Percentiles rank a stretch among this genome's conserved stretches.
Evolutionary conservation across 2,329 filamentous ascomycete genomes (phyloP).

Genomic region (Trichocomaceae sp.): DNA sequence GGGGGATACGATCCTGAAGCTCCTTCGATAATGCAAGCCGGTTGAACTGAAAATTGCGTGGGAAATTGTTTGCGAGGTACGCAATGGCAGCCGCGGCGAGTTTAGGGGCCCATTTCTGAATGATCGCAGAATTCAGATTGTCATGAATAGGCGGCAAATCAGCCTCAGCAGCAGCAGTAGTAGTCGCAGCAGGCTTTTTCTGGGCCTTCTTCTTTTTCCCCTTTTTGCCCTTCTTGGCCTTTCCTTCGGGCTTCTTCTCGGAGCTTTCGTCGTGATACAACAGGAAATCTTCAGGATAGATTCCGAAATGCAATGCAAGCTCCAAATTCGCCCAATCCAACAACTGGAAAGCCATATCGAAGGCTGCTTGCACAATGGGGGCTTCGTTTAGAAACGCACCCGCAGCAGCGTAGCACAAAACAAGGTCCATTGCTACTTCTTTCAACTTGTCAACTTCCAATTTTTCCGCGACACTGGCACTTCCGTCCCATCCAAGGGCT

Average conservation of each 20-base stretch:
- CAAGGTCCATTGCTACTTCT: slow-evolving; percentile 22
- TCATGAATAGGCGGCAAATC: slow-evolving; percentile 11
- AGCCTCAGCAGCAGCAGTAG: slow-evolving; percentile 12
- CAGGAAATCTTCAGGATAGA: slow-evolving; percentile 19
- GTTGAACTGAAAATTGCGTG: slow-evolving; percentile 21
- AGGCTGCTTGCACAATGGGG: slow-evolving; percentile 21
- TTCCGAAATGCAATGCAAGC: slow-evolving; percentile 23
- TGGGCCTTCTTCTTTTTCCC: neutral
- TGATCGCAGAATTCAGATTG: slow-evolving; percentile 9
- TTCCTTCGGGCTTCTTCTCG: neutral
- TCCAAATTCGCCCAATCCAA: slow-evolving; percentile 28
- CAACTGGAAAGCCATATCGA: slow-evolving; percentile 19
- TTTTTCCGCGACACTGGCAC: neutral
- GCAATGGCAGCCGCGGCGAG: slow-evolving; percentile 18
- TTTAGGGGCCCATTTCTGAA: slow-evolving; percentile 12
- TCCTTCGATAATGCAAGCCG: slow-evolving; percentile 18
- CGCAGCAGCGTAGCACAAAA: slow-evolving; percentile 25
- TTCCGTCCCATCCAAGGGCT: slow-evolving; percentile 15
- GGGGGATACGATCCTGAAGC: slow-evolving; percentile 23
- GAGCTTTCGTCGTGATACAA: slow-evolving; percentile 12
- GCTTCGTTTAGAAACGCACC: slow-evolving; percentile 25
- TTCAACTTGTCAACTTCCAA: slow-evolving; percentile 15
- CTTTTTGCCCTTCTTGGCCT: neutral
- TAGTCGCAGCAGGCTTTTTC: neutral
- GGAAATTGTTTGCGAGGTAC: slow-evolving; percentile 20